Base-by-base conservation (phyloP, 208 protist species). In the Trypanosoma platydactyli region DNA sequence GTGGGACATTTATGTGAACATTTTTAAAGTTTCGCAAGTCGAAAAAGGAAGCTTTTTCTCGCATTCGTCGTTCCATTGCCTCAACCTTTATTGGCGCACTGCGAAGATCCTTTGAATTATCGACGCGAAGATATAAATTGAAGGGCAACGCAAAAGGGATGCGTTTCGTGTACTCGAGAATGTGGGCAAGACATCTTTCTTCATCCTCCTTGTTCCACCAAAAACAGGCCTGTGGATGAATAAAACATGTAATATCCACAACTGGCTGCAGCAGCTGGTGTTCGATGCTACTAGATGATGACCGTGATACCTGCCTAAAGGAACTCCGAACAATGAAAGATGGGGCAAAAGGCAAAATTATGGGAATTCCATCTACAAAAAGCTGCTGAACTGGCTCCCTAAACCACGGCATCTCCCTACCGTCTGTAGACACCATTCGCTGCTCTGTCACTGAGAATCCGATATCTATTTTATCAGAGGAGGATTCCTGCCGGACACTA, bases 111-210 rank as follows among this genome's bases (percentile, higher is more conserved):
- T 81, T 84, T 18, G 75, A 64, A 3, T 79, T 45, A 61, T 97
- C 89, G 4, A 97, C 84, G 53, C 89, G 83, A 60, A 91, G 76
- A 67, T 94, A 95, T 25, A 95, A 61, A 57, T 92, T 91, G 60
- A 95, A 94, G 5, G 91, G 91, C 1, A 95, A 69, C 4, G 87
- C 83, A 68, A 83, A 94, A 0, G 91, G 91, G 46, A 94, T 77
- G 1, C 89, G 85, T 50, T 91, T 89, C 12, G 91, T 86, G 61
- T 93, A 94, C 56, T 94, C 85, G 13, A 94, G 60, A 20, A 97
- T 84, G 29, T 92, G 86, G 48, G 57, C 46, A 6, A 93, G 64
- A 22, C 82, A 92, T n/a, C 73, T 72, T 29, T 82, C 76, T 50
- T 94, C 89, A 44, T 89, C 81, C 67, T 82, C 83, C 16, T 63